Evolutionary conservation across 495 filamentous ascomycete genomes (phyloP), one percentile per base, ranked within the genome.

Genomic region (Apiosordaria backusii): DNA sequence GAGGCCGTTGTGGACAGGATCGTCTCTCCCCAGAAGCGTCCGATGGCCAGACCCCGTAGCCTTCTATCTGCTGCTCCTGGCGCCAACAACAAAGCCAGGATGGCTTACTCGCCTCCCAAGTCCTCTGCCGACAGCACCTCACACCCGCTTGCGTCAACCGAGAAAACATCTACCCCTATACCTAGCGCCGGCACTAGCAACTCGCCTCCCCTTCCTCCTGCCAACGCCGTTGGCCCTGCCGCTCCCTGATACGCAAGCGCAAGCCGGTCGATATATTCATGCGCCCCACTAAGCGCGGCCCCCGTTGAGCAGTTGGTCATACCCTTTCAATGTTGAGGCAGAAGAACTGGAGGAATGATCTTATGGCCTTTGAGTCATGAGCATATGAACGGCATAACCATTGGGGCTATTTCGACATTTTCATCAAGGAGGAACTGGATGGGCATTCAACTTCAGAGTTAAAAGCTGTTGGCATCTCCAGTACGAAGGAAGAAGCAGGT

Each of bases 181-280:
- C 6, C 18, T 63, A 13, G n/a, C 45, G 6, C 25, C 29, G 19
- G 54, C 13, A 4, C 25, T 45, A n/a, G 24, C 57, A 23, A 60
- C 13, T 18, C 58, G n/a, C 50, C 21, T 5, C n/a, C n/a, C n/a
- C n/a, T n/a, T n/a, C n/a, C n/a, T n/a, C 45, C 63, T 29, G 53
- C 27, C 35, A 59, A 27, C n/a, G 45, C 54, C 61, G 24, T 24
- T 53, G 66, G 53, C 19, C 55, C 52, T 54, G 26, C 65, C 40
- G 22, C 60, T 53, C 21, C 55, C 63, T 40, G 57, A 21, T 57
- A 24, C 25, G 50, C n/a, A 61, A 66, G 9, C 68, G 74, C 59
- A 78, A 76, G 57, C 57, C 69, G 4, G 71, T 71, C 10, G 72
- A 73, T 66, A 54, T 77, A 9, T 80, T 80, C 52, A 77, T 78